Percentiles rank a stretch among this genome's conserved stretches.
phyloP scores from a whole-genome alignment of 345 rosid genomes.

The Acer yangbiense region DNA sequence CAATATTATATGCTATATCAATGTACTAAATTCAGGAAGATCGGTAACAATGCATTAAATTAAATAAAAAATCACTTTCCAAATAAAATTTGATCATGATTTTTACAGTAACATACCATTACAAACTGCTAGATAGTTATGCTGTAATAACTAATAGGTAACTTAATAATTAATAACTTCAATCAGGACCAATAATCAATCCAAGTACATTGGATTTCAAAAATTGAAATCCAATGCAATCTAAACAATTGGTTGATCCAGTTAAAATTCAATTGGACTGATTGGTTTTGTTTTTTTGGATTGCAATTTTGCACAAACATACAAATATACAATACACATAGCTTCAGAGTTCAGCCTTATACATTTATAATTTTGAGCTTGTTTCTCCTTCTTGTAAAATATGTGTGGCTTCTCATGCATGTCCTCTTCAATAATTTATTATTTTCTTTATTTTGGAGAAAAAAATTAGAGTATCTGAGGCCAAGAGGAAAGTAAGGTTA shows the following conservation, averaged over 20 bases:
- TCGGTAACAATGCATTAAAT: not conserved
- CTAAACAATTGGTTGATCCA: not conserved
- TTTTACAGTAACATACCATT: not conserved
- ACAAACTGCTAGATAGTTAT: not conserved
- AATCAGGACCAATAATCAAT: not conserved
- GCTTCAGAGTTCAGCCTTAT: not conserved
- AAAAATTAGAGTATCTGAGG: not conserved
- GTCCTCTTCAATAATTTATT: not conserved
- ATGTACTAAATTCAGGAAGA: not conserved
- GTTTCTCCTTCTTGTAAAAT: not conserved
- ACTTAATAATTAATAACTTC: not conserved
- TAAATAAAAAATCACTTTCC: not conserved
- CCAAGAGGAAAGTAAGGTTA: not conserved
- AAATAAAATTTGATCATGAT: not conserved
- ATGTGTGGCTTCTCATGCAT: not conserved
- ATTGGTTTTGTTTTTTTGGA: not conserved
- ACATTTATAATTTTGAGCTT: not conserved
- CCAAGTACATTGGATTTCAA: not conserved
- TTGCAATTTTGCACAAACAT: not conserved
- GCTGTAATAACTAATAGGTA: not conserved
- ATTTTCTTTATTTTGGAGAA: constrained; percentile 3
- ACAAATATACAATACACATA: not conserved
- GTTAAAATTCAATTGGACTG: not conserved
- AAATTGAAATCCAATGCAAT: not conserved
- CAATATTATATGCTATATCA: not conserved